Percentiles rank a stretch among this genome's conserved stretches.
These are phyloP conservation scores for Coelastrella sp. DNA, from an alignment of 139 green algal species.

Conservation along the genomic window DNA sequence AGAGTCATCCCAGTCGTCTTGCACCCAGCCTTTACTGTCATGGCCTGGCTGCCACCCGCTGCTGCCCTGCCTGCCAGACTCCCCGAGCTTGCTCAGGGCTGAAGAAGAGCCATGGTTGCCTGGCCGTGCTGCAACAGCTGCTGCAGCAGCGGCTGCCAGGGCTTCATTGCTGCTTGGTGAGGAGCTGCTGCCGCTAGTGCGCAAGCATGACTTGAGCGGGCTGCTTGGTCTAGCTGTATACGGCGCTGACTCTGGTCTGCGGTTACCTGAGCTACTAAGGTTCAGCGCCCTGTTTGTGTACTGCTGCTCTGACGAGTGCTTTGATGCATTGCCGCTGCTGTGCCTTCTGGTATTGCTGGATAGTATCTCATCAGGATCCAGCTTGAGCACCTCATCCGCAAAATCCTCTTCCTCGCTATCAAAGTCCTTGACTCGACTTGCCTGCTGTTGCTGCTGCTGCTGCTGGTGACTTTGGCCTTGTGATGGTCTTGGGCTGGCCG, in stretches of 20 bases:
- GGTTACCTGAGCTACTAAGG: background rate
- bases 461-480: background rate
- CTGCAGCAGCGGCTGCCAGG: constrained; percentile 7
- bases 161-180: background rate
- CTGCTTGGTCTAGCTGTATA: constrained; percentile 9
- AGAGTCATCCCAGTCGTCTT: constrained; percentile 9
- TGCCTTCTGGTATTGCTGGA: background rate
- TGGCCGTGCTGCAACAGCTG: background rate
- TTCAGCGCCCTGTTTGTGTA: background rate
- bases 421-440: background rate
- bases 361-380: background rate
- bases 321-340: background rate
- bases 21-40: background rate
- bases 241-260: constrained; percentile 11
- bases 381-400: background rate
- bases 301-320: background rate
- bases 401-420: background rate
- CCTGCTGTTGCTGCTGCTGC: background rate
- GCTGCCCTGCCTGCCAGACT: background rate
- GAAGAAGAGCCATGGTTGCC: background rate
- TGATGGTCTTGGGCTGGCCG: no score
- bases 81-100: background rate
- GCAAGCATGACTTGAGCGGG: constrained; percentile 30
- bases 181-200: background rate
- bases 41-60: background rate